Conservation (phyloP, 148 eudicot genomes). For the Pharnaceum exiguum region DNA sequence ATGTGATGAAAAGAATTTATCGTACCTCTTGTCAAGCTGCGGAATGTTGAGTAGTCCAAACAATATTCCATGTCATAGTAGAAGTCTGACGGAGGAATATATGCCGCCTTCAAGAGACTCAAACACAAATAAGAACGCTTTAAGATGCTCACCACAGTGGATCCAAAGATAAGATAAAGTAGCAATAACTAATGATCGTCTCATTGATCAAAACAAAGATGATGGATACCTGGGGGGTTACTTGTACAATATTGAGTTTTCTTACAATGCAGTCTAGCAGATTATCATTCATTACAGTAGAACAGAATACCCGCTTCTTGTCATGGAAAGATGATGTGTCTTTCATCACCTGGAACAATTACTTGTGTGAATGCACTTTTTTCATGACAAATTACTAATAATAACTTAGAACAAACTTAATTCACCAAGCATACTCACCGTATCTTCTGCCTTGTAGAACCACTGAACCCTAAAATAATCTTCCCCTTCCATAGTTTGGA, state of each 20-base stretch:
- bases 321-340: constrained; percentile 63
- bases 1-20: not conserved
- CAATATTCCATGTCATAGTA: constrained; percentile 95
- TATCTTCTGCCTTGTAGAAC: constrained; percentile 93
- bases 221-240: constrained; percentile 49
- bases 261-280: constrained; percentile 70
- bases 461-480: constrained; percentile 90
- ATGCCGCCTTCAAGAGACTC: constrained; percentile 21
- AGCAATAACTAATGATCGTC: not conserved
- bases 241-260: constrained; percentile 56
- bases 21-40: constrained; percentile 55
- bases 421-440: constrained; percentile 37
- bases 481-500: constrained; percentile 57
- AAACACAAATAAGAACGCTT: not conserved
- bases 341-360: constrained; percentile 59
- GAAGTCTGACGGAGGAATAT: constrained; percentile 44
- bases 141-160: no score
- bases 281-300: constrained; percentile 76
- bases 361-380: not conserved
- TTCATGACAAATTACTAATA: constrained; percentile 3
- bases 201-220: constrained; percentile 2
- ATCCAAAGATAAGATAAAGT: not conserved
- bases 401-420: not conserved
- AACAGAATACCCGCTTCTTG: constrained; percentile 74
- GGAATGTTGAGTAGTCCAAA: constrained; percentile 82